Evolutionary conservation across 2,329 filamentous ascomycete genomes (phyloP).

Genomic region (Trichoderma breve): DNA sequence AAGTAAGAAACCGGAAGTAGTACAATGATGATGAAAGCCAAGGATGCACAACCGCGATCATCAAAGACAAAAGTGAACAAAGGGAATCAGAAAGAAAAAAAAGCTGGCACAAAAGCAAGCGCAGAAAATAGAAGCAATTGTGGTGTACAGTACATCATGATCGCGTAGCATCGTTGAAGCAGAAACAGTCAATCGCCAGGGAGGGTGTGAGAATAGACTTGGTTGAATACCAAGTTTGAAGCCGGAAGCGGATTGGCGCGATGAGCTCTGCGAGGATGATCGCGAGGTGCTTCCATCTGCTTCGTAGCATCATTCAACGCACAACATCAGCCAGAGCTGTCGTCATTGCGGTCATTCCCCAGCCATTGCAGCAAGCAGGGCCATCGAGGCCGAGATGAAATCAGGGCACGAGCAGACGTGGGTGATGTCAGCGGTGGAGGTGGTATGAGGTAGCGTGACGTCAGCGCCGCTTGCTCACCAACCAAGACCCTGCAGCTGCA

Average conservation of each 20-base stretch:
- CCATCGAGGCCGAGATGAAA: not conserved
- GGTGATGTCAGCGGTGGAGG: conserved; percentile 29
- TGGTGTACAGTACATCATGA: conserved; percentile 14
- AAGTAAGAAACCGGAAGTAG: not conserved
- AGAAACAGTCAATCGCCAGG: not conserved
- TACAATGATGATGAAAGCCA: conserved; percentile 13
- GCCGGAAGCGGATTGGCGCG: conserved; percentile 1
- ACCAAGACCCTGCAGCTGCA: conserved; percentile 30
- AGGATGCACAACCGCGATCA: not conserved
- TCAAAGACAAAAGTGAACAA: not conserved
- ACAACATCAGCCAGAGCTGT: not conserved
- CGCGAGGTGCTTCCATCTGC: not conserved
- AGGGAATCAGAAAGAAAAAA: not conserved
- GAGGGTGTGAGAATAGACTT: conserved; percentile 2
- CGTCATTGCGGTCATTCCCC: conserved; percentile 17
- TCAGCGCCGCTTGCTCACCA: conserved; percentile 25
- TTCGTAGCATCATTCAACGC: not conserved
- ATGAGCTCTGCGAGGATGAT: not conserved
- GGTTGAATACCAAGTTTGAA: not conserved
- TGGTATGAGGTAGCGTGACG: conserved; percentile 27
- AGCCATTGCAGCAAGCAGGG: not conserved
- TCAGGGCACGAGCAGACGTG: conserved; percentile 10
- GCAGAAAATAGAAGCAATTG: not conserved
- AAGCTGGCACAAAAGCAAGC: not conserved
- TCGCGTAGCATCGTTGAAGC: conserved; percentile 10